Conservation (phyloP, 2,329 filamentous ascomycete genomes). For the Penicillium sclerotiorum region DNA sequence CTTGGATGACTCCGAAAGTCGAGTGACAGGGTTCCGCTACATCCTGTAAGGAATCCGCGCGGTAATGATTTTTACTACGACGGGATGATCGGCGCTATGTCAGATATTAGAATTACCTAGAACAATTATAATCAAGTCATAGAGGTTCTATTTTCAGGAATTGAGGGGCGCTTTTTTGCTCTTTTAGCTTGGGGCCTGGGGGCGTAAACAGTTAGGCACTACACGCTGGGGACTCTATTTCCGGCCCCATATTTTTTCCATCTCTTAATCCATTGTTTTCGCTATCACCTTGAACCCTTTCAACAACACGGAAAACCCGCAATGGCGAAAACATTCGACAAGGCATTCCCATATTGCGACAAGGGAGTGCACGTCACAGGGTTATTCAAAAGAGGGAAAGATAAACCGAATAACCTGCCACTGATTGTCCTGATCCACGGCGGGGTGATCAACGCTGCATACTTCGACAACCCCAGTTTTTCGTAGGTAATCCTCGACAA, state of each 20-base stretch:
- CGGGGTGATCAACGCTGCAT: slow-evolving; percentile 17
- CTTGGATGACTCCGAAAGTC: slow-evolving; percentile 9
- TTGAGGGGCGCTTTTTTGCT: background rate
- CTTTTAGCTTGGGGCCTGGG: too few relatives aligned
- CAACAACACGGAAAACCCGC: slow-evolving; percentile 32
- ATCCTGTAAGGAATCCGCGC: slow-evolving; percentile 18
- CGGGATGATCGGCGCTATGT: background rate
- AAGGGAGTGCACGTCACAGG: background rate
- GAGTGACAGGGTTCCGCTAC: slow-evolving; percentile 21
- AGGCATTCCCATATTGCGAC: background rate
- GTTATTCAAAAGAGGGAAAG: background rate
- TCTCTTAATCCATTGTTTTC: background rate
- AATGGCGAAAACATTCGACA: background rate
- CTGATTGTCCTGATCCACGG: slow-evolving; percentile 47
- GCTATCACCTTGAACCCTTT: background rate
- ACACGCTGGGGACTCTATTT: too few relatives aligned
- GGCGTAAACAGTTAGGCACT: too few relatives aligned
- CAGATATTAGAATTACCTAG: background rate
- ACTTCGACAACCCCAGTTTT: slow-evolving; percentile 19
- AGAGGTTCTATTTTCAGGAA: background rate
- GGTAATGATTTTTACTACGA: background rate
- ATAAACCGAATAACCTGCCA: slow-evolving; percentile 42
- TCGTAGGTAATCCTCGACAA: slow-evolving; percentile 14
- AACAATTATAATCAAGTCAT: background rate
- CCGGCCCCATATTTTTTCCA: background rate